Percentiles rank a stretch among this genome's conserved stretches.
phyloP scores from a whole-genome alignment of 352 stramenopile species.

The Globisporangium orthogonon region DNA sequence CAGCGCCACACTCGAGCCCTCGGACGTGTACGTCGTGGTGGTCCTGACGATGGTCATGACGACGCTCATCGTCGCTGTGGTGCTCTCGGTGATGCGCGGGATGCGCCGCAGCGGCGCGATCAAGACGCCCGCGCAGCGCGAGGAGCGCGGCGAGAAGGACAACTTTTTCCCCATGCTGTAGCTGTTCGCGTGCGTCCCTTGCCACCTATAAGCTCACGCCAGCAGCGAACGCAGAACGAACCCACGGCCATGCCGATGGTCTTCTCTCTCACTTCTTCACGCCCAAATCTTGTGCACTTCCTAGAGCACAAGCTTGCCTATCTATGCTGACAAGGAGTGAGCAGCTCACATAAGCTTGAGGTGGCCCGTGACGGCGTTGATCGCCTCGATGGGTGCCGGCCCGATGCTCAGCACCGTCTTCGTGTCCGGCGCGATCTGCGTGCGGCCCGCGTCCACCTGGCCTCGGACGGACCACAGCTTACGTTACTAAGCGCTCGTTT shows the following conservation, averaged over 20 bases:
- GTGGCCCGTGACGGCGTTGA: slow-evolving; percentile 72
- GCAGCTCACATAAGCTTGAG: slow-evolving; percentile 78
- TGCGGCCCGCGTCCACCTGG: slow-evolving; percentile 73
- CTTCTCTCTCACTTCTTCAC: neutral
- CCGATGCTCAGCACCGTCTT: slow-evolving; percentile 85
- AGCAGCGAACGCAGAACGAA: neutral
- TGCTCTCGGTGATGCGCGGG: slow-evolving; percentile 25
- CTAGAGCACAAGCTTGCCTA: neutral
- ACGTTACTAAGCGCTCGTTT: too few relatives aligned
- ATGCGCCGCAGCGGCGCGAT: slow-evolving; percentile 35
- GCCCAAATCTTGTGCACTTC: neutral
- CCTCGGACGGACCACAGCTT: neutral
- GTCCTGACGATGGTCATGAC: slow-evolving; percentile 39
- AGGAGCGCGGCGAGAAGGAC: slow-evolving; percentile 32
- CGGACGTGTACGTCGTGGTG: slow-evolving; percentile 37
- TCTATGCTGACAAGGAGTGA: neutral
- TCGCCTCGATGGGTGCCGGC: slow-evolving; percentile 52
- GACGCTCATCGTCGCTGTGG: slow-evolving; percentile 22
- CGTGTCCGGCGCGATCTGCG: slow-evolving; percentile 77
- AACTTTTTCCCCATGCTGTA: slow-evolving; percentile 52
- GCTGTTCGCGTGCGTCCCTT: neutral
- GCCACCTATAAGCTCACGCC: neutral
- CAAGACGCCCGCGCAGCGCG: slow-evolving; percentile 22
- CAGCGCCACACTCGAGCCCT: slow-evolving; percentile 1
- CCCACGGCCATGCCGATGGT: too few relatives aligned